phyloP scores from a whole-genome alignment of 2,329 filamentous ascomycete species.

The Nakataea oryzae region DNA sequence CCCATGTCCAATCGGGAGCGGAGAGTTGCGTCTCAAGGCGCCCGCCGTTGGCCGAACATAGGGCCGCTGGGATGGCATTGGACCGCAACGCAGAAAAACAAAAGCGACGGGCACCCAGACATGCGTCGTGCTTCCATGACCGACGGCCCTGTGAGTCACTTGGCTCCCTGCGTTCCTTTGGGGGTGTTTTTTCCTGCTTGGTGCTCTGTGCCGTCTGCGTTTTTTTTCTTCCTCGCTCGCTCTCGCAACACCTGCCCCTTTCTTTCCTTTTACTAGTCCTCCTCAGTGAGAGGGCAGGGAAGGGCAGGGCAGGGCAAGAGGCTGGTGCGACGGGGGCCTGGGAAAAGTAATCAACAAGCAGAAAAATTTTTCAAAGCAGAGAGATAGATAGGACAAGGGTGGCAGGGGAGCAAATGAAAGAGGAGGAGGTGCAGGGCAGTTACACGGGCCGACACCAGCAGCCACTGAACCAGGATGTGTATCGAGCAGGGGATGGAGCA shows the following conservation, averaged over 20 bases:
- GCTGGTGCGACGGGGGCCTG: neutral
- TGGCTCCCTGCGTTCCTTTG: neutral
- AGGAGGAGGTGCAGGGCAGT: neutral
- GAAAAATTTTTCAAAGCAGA: neutral
- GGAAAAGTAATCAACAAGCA: neutral
- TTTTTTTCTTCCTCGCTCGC: neutral
- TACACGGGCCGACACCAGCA: neutral
- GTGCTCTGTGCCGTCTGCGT: neutral
- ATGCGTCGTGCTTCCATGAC: neutral
- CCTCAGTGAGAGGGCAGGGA: neutral
- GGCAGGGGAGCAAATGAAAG: neutral
- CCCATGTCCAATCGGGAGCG: neutral
- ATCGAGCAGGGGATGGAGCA: neutral
- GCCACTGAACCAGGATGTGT: neutral
- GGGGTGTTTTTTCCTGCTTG: neutral
- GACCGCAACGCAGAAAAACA: neutral
- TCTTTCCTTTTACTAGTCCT: neutral
- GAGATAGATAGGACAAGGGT: too few relatives aligned
- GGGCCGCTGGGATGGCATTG: neutral
- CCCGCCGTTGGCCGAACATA: neutral
- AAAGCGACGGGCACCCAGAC: neutral
- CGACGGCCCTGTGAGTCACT: neutral
- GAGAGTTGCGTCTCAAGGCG: neutral
- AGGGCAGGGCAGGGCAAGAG: too few relatives aligned
- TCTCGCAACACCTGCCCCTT: neutral